Evolutionary conservation across 148 eudicot species (phyloP).

Genomic region (Rhododendron mucronatum): DNA sequence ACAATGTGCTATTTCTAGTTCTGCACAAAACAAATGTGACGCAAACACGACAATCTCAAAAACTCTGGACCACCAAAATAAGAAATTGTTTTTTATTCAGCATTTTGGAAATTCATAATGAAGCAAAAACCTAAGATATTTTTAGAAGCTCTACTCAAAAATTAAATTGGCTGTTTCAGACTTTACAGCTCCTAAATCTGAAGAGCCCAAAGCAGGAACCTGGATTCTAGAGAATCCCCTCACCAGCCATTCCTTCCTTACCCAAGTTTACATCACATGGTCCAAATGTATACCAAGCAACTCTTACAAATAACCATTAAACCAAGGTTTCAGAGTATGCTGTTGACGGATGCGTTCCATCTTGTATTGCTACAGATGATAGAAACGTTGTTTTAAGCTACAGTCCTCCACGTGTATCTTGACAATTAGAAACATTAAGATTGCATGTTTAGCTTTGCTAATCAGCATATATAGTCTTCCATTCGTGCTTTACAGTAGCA

Average conservation of each 20-base stretch:
- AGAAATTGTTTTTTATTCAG: not conserved
- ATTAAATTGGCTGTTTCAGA: not conserved
- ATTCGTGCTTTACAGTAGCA: not conserved
- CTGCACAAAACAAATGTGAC: not conserved
- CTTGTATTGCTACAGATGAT: not conserved
- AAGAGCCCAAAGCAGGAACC: not conserved
- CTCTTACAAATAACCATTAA: not conserved
- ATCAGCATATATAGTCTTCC: not conserved
- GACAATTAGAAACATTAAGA: not conserved
- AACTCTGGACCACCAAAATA: not conserved
- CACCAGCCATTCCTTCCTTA: not conserved
- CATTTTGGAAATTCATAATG: not conserved
- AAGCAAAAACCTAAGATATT: not conserved
- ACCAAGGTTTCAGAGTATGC: not conserved
- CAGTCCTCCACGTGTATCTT: not conserved
- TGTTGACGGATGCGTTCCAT: not conserved
- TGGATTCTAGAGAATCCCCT: not conserved
- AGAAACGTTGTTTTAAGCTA: not conserved
- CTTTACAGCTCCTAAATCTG: not conserved
- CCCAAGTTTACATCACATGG: not conserved
- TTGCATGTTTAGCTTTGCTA: not conserved
- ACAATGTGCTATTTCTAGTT: not conserved
- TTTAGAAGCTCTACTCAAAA: not conserved
- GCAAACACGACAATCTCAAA: not conserved
- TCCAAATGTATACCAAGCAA: not conserved